Evolutionary conservation across 2,329 filamentous ascomycete species (phyloP), one percentile per base, ranked within the genome.

Genomic region (Colletotrichum liriopes): DNA sequence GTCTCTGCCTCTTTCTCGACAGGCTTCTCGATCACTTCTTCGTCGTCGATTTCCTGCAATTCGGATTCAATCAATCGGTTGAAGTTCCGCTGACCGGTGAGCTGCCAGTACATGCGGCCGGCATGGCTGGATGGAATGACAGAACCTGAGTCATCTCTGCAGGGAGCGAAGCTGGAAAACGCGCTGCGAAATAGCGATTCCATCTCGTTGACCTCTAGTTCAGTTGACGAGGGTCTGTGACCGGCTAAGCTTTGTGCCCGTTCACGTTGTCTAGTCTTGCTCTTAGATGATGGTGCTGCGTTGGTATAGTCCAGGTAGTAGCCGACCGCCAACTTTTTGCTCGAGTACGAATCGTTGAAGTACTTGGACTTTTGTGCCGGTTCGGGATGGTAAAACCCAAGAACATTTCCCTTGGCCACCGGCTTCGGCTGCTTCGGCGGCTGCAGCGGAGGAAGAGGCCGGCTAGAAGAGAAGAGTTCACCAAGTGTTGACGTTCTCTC

Each of bases 81-180:
- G 76, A 93, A 94, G 67, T 84, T 88, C 72, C 89, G 89, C 75
- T 90, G 88, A 37, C 93, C 93, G 63, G 89, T 84, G 73, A 90
- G 90, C 78, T 94, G 91, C 93, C 93, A 96, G 93, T 93, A 95
- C 60, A 95, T 82, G 77, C 90, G 89, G 64, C 91, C 90, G 71
- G 93, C 89, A 61, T 90, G 86, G 43, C 90, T 89, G 1, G 91
- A 90, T 0, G 93, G 90, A 3, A 94, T 85, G 69, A 95, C 86
- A 7, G 93, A 92, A 16, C 88, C 89, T 3, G 92, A 88, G 78
- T 95, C 91, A 79, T 96, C 93, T 76, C 90, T 92, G 63, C 89
- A 91, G 0, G 93, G 93, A 7, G 93, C 93, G 79, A 95, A 96
- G 77, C 92, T 93, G 0, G 93, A 94, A 80, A 95, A 96, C 1